These are phyloP conservation scores for Pleurotus citrinopileatus DNA, from an alignment of 768 basidiomycete species.

Conservation along the genomic window DNA sequence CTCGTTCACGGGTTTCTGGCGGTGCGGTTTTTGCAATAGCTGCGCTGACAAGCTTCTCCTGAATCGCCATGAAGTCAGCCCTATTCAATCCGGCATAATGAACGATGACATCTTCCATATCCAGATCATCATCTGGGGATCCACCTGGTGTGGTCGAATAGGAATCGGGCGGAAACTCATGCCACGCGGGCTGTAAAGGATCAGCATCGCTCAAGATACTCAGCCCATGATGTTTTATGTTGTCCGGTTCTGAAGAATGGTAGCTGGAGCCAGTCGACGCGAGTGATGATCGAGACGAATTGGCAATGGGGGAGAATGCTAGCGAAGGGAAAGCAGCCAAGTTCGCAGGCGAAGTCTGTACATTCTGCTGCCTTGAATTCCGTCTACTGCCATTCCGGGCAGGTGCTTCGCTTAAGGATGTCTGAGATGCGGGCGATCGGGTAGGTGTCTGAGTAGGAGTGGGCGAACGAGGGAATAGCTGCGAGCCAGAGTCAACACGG, in stretches of 20 bases:
- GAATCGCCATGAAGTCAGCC: conserved; percentile 67
- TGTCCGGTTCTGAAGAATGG: conserved; percentile 71
- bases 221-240: conserved; percentile 46
- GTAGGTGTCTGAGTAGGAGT: conserved; percentile 63
- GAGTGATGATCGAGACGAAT: conserved; percentile 76
- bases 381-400: conserved; percentile 39
- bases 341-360: conserved; percentile 47
- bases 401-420: conserved; percentile 41
- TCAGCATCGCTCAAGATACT: conserved; percentile 54
- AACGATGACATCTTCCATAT: conserved; percentile 65
- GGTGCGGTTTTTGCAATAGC: conserved; percentile 54
- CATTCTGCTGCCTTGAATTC: conserved; percentile 45
- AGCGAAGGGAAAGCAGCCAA: conserved; percentile 53
- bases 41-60: conserved; percentile 70
- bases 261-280: conserved; percentile 84
- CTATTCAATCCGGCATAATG: conserved; percentile 68
- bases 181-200: conserved; percentile 55
- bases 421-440: conserved; percentile 54
- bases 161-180: conserved; percentile 50
- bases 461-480: conserved; percentile 49
- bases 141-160: conserved; percentile 46
- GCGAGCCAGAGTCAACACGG: conserved; percentile 47
- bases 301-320: conserved; percentile 67
- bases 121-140: conserved; percentile 51
- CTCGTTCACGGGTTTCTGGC: conserved; percentile 58